Percentiles rank a stretch among this genome's conserved stretches.
Conservation (phyloP, 1,139 yeast genomes). For the Geotrichum siamense region DNA sequence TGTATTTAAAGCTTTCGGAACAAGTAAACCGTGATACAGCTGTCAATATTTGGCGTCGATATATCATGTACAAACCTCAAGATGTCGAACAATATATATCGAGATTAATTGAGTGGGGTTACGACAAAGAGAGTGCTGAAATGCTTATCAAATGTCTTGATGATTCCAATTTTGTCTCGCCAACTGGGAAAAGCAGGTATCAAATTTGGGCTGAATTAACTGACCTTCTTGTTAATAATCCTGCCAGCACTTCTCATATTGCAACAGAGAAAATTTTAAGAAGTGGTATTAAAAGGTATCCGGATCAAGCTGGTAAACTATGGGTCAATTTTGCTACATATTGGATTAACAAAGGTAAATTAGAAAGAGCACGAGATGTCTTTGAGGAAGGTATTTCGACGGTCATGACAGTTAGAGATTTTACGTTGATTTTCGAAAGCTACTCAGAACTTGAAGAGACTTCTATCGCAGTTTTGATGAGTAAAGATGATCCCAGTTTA, state of each 20-base stretch:
- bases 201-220: slow-evolving; percentile 45
- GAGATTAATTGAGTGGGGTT: slow-evolving; percentile 26
- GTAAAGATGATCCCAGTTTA: slow-evolving; percentile 27
- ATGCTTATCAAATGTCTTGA: slow-evolving; percentile 32
- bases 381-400: slow-evolving; percentile 43
- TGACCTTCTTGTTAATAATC: slow-evolving; percentile 38
- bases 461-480: slow-evolving; percentile 38
- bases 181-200: slow-evolving; percentile 37
- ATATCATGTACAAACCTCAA: slow-evolving; percentile 38
- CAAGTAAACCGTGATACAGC: slow-evolving; percentile 42
- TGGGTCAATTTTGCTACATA: slow-evolving; percentile 47
- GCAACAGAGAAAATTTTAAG: slow-evolving; percentile 37
- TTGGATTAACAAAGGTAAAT: slow-evolving; percentile 37
- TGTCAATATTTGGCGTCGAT: slow-evolving; percentile 41
- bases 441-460: slow-evolving; percentile 58
- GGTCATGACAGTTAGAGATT: slow-evolving; percentile 53
- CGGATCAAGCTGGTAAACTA: slow-evolving; percentile 54
- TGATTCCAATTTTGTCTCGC: slow-evolving; percentile 33
- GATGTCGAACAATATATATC: slow-evolving; percentile 33
- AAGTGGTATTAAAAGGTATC: slow-evolving; percentile 43
- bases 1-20: slow-evolving; percentile 43
- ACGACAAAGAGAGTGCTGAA: slow-evolving; percentile 28
- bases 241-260: slow-evolving; percentile 20
- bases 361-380: slow-evolving; percentile 42
- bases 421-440: slow-evolving; percentile 56